Evolutionary conservation across 129 eudicot genomes (phyloP).

Genomic region (Mikania micrantha): DNA sequence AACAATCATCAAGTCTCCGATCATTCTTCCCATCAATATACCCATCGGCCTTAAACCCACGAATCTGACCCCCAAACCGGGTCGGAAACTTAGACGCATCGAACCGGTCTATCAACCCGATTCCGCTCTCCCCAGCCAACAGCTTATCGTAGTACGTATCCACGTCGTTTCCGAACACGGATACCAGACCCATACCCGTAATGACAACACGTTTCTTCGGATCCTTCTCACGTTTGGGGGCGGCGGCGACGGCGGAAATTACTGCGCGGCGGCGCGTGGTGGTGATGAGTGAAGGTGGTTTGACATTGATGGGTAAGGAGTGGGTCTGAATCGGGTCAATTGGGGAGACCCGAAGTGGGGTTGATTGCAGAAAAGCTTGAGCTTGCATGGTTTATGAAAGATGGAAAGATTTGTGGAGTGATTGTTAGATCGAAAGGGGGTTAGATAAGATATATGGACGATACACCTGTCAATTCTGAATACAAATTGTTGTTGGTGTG

Average conservation of each 20-base stretch:
- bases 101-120: constrained; percentile 72
- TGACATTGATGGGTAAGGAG: constrained; percentile 5
- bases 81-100: constrained; percentile 97
- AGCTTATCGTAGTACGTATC: constrained; percentile 77
- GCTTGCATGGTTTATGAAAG: constrained; percentile 50
- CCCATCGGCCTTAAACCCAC: constrained; percentile 76
- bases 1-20: constrained; percentile 80
- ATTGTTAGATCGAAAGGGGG: constrained; percentile 18
- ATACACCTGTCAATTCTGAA: not conserved
- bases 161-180: constrained; percentile 90
- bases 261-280: constrained; percentile 28
- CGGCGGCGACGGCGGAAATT: constrained; percentile 36
- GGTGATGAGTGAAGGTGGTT: constrained; percentile 21
- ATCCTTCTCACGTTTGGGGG: constrained; percentile 82
- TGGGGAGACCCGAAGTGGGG: constrained; percentile 50
- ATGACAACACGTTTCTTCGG: constrained; percentile 93
- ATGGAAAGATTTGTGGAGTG: not conserved
- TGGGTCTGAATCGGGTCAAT: constrained; percentile 36
- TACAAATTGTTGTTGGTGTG: not conserved
- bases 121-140: constrained; percentile 83
- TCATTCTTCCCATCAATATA: constrained; percentile 96
- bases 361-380: constrained; percentile 52
- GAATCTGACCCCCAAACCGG: constrained; percentile 93
- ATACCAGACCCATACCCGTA: constrained; percentile 95
- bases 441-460: constrained; percentile 9